Conservation (phyloP, 108 stramenopile genomes). For the Nitzschia sp. region DNA sequence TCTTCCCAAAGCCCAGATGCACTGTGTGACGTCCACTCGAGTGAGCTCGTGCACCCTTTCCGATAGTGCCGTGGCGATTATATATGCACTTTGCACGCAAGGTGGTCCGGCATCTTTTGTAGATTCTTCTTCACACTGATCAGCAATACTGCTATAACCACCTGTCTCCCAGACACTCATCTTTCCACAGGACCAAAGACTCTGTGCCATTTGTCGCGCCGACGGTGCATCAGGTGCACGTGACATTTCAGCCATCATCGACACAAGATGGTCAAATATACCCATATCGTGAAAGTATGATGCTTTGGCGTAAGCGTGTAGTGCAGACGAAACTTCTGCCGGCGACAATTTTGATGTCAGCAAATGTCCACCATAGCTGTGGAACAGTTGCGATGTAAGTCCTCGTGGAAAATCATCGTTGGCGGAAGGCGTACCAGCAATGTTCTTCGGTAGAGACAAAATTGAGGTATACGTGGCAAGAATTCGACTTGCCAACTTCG, state of each 20-base stretch:
- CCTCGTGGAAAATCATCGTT: neutral
- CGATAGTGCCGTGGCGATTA: constrained; percentile 34
- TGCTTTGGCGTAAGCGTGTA: constrained; percentile 72
- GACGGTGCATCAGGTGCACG: constrained; percentile 24
- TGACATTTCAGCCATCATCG: constrained; percentile 36
- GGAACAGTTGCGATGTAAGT: constrained; percentile 31
- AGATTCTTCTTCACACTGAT: neutral
- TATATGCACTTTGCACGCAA: constrained; percentile 41
- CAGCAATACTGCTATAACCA: neutral
- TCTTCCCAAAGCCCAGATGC: constrained; percentile 64
- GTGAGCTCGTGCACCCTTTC: constrained; percentile 42
- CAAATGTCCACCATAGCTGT: constrained; percentile 48
- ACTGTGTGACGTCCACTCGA: constrained; percentile 58
- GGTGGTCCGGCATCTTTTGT: constrained; percentile 39
- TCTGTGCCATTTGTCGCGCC: constrained; percentile 50
- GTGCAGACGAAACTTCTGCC: constrained; percentile 51
- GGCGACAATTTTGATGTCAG: constrained; percentile 52
- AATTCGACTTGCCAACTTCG: constrained; percentile 60
- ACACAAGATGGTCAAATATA: constrained; percentile 66
- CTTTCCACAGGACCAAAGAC: constrained; percentile 76
- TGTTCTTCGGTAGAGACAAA: neutral
- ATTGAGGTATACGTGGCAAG: constrained; percentile 57
- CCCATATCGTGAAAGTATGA: constrained; percentile 64
- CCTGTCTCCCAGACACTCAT: constrained; percentile 42
- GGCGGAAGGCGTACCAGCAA: neutral